These are phyloP conservation scores for Echinochloa phyllopogon DNA, from an alignment of 176 grass and related monocot genomes.

Conservation along the genomic window DNA sequence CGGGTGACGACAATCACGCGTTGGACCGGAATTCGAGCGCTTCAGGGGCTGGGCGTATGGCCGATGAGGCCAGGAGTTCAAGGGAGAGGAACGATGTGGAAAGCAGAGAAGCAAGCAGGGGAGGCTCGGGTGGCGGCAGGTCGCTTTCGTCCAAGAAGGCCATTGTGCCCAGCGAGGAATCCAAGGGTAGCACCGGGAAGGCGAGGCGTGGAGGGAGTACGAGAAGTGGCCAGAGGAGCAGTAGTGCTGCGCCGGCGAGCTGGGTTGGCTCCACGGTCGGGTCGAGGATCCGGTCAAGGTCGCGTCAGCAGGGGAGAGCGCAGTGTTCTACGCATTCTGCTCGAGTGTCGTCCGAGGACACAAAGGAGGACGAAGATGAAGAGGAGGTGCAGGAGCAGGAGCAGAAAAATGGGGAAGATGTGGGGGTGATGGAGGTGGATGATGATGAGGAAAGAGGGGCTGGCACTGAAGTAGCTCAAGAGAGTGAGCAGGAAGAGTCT, in stretches of 20 bases:
- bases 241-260: background rate
- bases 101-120: background rate
- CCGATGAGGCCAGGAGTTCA: background rate
- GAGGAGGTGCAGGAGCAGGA: background rate
- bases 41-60: background rate
- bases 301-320: background rate
- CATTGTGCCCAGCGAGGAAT: background rate
- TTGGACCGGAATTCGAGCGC: conserved; percentile 1
- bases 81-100: background rate
- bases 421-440: background rate
- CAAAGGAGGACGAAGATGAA: background rate
- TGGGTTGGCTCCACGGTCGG: background rate
- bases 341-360: background rate
- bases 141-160: background rate
- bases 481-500: background rate
- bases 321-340: background rate
- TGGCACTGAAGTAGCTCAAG: background rate
- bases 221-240: background rate
- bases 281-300: conserved; percentile 20
- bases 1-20: background rate
- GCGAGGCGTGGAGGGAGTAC: background rate
- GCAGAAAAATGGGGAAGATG: background rate
- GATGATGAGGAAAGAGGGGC: background rate
- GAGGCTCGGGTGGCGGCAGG: background rate
- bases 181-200: background rate